Evolutionary conservation across 163 green algal genomes (phyloP).

Genomic region (Volvox carteri): DNA sequence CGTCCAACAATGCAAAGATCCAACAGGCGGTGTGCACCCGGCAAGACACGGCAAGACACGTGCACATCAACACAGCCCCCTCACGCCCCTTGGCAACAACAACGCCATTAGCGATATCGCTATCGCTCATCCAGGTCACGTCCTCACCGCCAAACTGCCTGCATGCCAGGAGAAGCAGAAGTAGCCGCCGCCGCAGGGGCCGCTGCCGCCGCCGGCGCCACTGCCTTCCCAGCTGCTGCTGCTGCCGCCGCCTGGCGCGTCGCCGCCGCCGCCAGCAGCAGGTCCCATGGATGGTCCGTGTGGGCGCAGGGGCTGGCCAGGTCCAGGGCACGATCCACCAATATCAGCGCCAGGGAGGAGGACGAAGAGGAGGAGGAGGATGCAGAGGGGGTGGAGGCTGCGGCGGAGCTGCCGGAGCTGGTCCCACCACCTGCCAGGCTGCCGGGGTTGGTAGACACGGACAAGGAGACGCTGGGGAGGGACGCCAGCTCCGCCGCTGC

Average conservation of each 20-base stretch:
- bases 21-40: background rate
- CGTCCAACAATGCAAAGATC: no score
- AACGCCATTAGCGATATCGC: background rate
- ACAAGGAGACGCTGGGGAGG: slow-evolving; percentile 53
- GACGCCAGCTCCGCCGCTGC: slow-evolving; percentile 62
- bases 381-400: background rate
- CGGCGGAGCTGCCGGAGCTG: background rate
- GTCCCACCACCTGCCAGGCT: no score
- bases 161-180: background rate
- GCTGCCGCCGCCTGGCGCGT: slow-evolving; percentile 3
- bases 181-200: background rate
- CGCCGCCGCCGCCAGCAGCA: slow-evolving; percentile 29
- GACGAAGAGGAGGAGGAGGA: background rate
- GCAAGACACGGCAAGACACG: background rate
- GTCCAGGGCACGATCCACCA: slow-evolving; percentile 81
- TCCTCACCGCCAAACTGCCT: slow-evolving; percentile 31
- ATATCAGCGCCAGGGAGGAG: slow-evolving; percentile 56
- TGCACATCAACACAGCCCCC: background rate
- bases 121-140: background rate
- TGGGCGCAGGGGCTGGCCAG: slow-evolving; percentile 72
- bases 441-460: background rate
- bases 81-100: background rate
- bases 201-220: no score
- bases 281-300: slow-evolving; percentile 65
- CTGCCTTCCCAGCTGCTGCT: background rate